Evolutionary conservation across 345 rosid species (phyloP), one percentile per base, ranked within the genome.

Genomic region (Angophora floribunda): DNA sequence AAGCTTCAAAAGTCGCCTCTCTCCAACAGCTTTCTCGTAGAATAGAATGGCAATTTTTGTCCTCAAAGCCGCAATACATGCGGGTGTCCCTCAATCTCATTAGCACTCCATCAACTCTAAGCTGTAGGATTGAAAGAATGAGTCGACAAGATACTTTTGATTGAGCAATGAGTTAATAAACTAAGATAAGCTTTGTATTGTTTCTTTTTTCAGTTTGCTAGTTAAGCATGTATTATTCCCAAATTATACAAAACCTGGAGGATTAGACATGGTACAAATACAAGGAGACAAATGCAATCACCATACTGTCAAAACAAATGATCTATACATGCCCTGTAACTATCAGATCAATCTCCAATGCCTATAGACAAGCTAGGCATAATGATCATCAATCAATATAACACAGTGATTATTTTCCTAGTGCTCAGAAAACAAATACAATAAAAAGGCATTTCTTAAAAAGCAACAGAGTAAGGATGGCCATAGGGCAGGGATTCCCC

Each of bases 51-150:
- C 88, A 85, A 85, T 85, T 89, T 53, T 88, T 88, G 87, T 94
- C 93, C 89, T 90, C 87, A 88, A 97, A 98, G 89, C 87, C 91
- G 86, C 95, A 97, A 88, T 95, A 97, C 94, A 98, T 89, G 78
- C 99, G 95, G 9, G 99, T 97, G 87, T 98, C 99, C 93, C 99
- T 95, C 88, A 98, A 88, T 91, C 99, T 96, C 98, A 98, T 95
- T 45, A 98, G 94, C 86, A 94, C 97, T 86, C 99, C 99, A 90
- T 98, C 99, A 91, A 98, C 99, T 90, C 99, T 95, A 89, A 97
- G 99, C 99, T 98, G 93, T 85, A 80, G 49, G 49, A 75, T 70
- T 70, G 90, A 88, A 87, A 67, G 19, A 86, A 61, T 88, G 50
- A 91, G 88, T 36, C 24, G 36, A 75, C 26, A 9, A 79, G 55